Base-by-base conservation (phyloP, 73 alveolate species). In the Paraurostyla sp. region DNA sequence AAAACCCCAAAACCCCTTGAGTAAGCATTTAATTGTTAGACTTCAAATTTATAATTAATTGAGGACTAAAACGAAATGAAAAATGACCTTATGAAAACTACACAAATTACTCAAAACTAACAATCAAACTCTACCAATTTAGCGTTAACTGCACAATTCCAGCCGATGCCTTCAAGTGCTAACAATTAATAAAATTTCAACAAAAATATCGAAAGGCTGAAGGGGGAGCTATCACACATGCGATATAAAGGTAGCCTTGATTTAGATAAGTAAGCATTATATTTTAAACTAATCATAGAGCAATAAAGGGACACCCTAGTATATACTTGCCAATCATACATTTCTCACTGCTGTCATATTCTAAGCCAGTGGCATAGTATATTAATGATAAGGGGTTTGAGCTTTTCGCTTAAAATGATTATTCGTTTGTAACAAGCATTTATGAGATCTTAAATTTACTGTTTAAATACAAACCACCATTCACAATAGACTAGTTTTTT, bases 1-100 rank as follows among this genome's bases (percentile, higher is more conserved):
- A n/a, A 52, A 52, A 52, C 69, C 69, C 78, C 78, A 60, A 60
- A 60, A 60, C 78, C 78, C 78, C 78, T 29, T 30, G 25, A 60
- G 9, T 23, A 22, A 13, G 33, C 22, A 27, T 60, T 60, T 30
- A 30, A 60, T 60, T 60, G 78, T 60, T 60, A 60, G 32, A 60
- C 78, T 60, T 60, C 78, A 60, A 60, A 60, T 60, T 60, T 60
- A 60, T 30, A 30, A 60, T 30, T 13, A 9, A 16, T 29, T 45
- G n/a, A 32, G 32, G 15, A 60, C 13, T 25, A 29, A 60, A 60
- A n/a, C n/a, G n/a, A n/a, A 60, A 60, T 60, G 78, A 60, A 60
- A 60, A 60, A 60, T 33, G 78, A 60, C 3, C 50, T 29, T 60
- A 30, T 30, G 78, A 60, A 60, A 23, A 60, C 45, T 18, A 45